Evolutionary conservation across 2,329 filamentous ascomycete species (phyloP).

Genomic region (Niveomyces coronatus): DNA sequence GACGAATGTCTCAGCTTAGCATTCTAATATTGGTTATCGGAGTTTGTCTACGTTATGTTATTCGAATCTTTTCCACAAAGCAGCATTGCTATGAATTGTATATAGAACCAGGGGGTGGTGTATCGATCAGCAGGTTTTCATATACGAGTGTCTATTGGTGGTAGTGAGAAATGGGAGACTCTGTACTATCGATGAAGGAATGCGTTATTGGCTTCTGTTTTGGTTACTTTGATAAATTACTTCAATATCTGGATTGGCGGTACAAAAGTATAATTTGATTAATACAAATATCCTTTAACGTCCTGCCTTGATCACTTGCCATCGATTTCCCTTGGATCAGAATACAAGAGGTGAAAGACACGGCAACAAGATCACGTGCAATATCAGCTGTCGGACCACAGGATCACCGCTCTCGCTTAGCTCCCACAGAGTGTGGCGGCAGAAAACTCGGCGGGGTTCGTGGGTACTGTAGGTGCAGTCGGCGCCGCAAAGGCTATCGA

Average conservation of each 20-base stretch:
- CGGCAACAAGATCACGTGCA: slow-evolving; percentile 15
- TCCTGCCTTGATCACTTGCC: too few species aligned
- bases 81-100: too few species aligned
- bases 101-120: too few species aligned
- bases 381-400: slow-evolving; percentile 15
- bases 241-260: too few species aligned
- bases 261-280: too few species aligned
- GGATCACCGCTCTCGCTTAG: slow-evolving; percentile 31
- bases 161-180: too few species aligned
- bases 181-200: too few species aligned
- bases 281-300: neutral
- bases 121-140: too few species aligned
- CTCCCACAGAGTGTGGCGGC: slow-evolving; percentile 27
- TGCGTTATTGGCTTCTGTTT: too few species aligned
- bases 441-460: slow-evolving; percentile 31
- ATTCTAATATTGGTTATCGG: slow-evolving; percentile 1
- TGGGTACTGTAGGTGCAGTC: neutral
- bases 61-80: slow-evolving; percentile 4
- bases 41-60: neutral
- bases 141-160: too few species aligned
- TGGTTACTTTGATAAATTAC: too few species aligned
- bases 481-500: slow-evolving; percentile 29
- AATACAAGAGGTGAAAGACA: neutral
- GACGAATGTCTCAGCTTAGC: slow-evolving; percentile 5
- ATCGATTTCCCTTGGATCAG: too few species aligned